Conservation (phyloP, 768 basidiomycete genomes). For the Tulasnella sp. region DNA sequence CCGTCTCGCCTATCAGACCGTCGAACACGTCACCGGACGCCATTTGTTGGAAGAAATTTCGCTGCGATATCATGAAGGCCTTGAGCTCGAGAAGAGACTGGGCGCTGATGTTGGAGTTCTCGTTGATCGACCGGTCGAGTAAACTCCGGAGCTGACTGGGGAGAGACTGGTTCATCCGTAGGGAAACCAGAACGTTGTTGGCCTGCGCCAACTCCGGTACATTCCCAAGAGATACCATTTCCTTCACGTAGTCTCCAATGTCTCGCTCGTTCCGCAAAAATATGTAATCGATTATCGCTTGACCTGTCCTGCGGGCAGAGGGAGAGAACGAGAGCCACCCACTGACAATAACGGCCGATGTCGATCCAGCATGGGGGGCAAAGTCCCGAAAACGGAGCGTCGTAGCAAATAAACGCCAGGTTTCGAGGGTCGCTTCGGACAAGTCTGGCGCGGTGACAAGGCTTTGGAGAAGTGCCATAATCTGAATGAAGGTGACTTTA, state of each 20-base stretch:
- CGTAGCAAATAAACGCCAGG: constrained; percentile 67
- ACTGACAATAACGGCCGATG: constrained; percentile 70
- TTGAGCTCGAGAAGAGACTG: constrained; percentile 70
- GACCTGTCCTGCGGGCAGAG: constrained; percentile 41
- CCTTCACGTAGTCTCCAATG: constrained; percentile 47
- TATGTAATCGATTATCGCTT: constrained; percentile 52
- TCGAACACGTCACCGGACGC: constrained; percentile 83
- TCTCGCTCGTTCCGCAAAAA: constrained; percentile 48
- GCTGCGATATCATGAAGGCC: constrained; percentile 36
- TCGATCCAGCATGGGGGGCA: constrained; percentile 73
- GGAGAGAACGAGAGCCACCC: constrained; percentile 57
- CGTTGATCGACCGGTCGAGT: constrained; percentile 58
- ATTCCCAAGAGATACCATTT: constrained; percentile 64
- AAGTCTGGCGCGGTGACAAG: constrained; percentile 66
- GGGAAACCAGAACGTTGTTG: constrained; percentile 3
- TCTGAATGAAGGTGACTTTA: constrained; percentile 34
- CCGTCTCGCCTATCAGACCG: constrained; percentile 52
- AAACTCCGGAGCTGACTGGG: constrained; percentile 48
- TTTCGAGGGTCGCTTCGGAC: constrained; percentile 61
- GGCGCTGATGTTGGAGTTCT: constrained; percentile 65
- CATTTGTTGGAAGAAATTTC: constrained; percentile 40
- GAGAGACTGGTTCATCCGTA: constrained; percentile 40
- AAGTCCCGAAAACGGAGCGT: constrained; percentile 57
- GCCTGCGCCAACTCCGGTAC: constrained; percentile 44
- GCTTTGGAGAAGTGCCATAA: constrained; percentile 92